Evolutionary conservation across 1,284 basidiomycete species (phyloP), one percentile per base, ranked within the genome.

Genomic region (Abortiporus biennis): DNA sequence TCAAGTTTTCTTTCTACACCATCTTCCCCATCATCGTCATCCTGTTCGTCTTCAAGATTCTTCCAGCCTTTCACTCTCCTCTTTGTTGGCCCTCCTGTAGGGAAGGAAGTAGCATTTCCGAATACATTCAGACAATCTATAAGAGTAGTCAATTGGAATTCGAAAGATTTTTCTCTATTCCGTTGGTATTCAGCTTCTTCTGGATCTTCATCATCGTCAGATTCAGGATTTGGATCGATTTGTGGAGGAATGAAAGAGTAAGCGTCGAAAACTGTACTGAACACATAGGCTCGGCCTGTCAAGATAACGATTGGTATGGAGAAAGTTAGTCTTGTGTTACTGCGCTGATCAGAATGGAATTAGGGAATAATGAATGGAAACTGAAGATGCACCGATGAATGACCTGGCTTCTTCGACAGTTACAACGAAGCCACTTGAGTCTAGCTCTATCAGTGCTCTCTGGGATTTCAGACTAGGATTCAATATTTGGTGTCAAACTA

Each of bases 41-140:
- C 39, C 35, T 9, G 59, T 21, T 63, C 67, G 19, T 61, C 64
- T 29, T 64, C 67, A 8, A 58, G 58, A 32, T 62, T 67, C 64
- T 24, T 73, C 79, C 1, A 65, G 69, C 11, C 63, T 71, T 21
- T 74, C 76, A 2, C 66, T 72, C 19, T 65, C 65, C 40, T 62
- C 64, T 36, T 33, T 24, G 23, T 32, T 23, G 9, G 25, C 49
- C 59, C 21, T 64, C 68, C 17, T 62, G 64, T 27, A 64, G 65
- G 45, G n/a, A 39, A 25, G 6, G 40, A 17, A 21, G 23, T 37
- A 3, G 40, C 29, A 13, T 51, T 89, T 9, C 93, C 92, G 55
- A 94, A 96, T 43, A 96, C 83, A 59, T 94, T 92, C 32, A 97
- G 72, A 54, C 90, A 93, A 54, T 94, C 91, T 44, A 95, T 75